These are phyloP conservation scores for Podila clonocystis DNA, from an alignment of 192 early-diverging fungal species.

Conservation along the genomic window DNA sequence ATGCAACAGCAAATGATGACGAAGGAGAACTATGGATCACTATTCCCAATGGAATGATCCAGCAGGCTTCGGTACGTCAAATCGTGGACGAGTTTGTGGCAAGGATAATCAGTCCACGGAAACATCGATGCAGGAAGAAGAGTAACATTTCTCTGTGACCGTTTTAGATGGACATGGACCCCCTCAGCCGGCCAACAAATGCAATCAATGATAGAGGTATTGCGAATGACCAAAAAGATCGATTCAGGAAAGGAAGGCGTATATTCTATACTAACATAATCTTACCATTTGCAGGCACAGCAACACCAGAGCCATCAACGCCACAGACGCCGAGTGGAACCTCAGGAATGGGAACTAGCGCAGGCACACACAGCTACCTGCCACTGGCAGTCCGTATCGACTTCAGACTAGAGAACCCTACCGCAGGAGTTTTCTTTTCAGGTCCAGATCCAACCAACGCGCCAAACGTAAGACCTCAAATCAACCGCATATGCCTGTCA, in stretches of 20 bases:
- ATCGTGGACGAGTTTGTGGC: no score
- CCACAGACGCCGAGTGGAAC: conserved; percentile 43
- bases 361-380: conserved; percentile 39
- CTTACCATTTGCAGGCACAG: conserved; percentile 10
- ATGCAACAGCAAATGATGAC: conserved; percentile 57
- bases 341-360: conserved; percentile 9
- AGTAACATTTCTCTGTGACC: neutral
- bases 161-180: conserved; percentile 28
- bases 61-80: conserved; percentile 31
- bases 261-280: neutral
- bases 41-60: conserved; percentile 49
- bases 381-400: conserved; percentile 59
- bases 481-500: neutral
- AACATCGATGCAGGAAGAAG: no score
- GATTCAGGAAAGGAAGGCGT: neutral
- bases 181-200: conserved; percentile 23
- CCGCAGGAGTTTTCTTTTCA: conserved; percentile 64
- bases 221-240: neutral
- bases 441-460: conserved; percentile 65
- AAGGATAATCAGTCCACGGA: neutral
- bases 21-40: conserved; percentile 57
- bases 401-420: conserved; percentile 61
- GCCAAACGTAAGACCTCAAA: conserved; percentile 54
- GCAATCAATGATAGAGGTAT: conserved; percentile 25
- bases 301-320: conserved; percentile 43